Evolutionary conservation across 768 basidiomycete genomes (phyloP).

Genomic region (Hypholoma sublateritium): DNA sequence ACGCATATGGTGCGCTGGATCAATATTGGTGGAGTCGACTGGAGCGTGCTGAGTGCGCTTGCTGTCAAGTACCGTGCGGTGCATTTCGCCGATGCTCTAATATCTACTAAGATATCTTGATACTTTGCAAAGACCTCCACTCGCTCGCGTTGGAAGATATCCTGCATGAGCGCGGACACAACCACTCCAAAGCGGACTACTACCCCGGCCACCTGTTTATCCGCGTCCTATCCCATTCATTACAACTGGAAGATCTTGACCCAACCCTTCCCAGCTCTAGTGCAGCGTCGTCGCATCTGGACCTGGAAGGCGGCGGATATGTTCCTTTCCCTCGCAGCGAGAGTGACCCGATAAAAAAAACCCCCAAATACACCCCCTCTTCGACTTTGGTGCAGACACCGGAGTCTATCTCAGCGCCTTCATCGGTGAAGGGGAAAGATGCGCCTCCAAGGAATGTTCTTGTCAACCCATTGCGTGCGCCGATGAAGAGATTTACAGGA

Average conservation of each 20-base stretch:
- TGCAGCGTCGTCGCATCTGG: not conserved
- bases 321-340: not conserved
- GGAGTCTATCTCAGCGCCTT: not conserved
- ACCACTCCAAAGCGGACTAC: constrained; percentile 47
- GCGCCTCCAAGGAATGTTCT: not conserved
- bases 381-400: not conserved
- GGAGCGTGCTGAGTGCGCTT: constrained; percentile 63
- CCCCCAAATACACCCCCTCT: not conserved
- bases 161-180: constrained; percentile 51
- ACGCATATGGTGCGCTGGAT: constrained; percentile 52
- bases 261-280: not conserved
- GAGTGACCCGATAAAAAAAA: not conserved
- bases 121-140: constrained; percentile 48
- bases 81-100: constrained; percentile 9
- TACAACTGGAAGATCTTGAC: constrained; percentile 17
- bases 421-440: not conserved
- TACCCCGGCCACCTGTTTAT: constrained; percentile 63
- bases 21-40: constrained; percentile 59
- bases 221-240: constrained; percentile 52
- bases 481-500: constrained; percentile 17
- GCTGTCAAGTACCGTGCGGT: constrained; percentile 55
- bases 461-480: constrained; percentile 7
- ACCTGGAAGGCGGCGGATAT: constrained; percentile 11
- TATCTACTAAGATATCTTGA: not conserved
- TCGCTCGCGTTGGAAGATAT: constrained; percentile 68